A percentile compares a stretch with the other conserved stretches of the same genome.
These are phyloP conservation scores for Pichia pseudocactophila DNA, from an alignment of 805 yeast species.

Conservation along the genomic window DNA sequence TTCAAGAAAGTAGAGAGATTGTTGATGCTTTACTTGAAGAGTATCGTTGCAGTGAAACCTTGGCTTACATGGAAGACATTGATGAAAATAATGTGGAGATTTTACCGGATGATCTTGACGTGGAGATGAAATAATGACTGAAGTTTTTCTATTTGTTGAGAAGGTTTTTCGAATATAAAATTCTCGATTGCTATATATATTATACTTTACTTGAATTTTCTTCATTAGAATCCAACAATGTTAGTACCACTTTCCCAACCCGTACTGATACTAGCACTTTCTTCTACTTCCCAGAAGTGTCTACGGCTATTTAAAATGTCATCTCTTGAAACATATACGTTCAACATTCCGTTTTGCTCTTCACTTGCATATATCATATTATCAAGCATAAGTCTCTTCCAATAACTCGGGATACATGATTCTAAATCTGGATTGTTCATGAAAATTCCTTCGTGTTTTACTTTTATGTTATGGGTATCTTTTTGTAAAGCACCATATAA, in stretches of 20 bases:
- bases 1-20: constrained; percentile 39
- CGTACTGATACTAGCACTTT: constrained; percentile 8
- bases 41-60: constrained; percentile 34
- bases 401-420: constrained; percentile 23
- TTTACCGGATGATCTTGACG: not conserved
- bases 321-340: constrained; percentile 2
- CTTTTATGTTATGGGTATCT: constrained; percentile 4
- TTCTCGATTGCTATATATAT: no score
- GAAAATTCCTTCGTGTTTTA: constrained; percentile 14
- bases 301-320: not conserved
- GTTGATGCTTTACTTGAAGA: constrained; percentile 37
- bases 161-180: no score
- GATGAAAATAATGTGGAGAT: constrained; percentile 25
- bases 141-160: not conserved
- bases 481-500: constrained; percentile 4
- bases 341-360: constrained; percentile 2
- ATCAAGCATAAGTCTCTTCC: constrained; percentile 22
- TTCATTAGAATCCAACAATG: constrained; percentile 3
- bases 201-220: no score
- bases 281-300: constrained; percentile 12
- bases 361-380: constrained; percentile 18
- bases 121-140: not conserved
- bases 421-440: constrained; percentile 25
- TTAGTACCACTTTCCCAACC: constrained; percentile 7
- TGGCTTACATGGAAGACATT: constrained; percentile 39